These are phyloP conservation scores for Penicillium subrubescens DNA, from an alignment of 495 filamentous ascomycete species.

Conservation along the genomic window DNA sequence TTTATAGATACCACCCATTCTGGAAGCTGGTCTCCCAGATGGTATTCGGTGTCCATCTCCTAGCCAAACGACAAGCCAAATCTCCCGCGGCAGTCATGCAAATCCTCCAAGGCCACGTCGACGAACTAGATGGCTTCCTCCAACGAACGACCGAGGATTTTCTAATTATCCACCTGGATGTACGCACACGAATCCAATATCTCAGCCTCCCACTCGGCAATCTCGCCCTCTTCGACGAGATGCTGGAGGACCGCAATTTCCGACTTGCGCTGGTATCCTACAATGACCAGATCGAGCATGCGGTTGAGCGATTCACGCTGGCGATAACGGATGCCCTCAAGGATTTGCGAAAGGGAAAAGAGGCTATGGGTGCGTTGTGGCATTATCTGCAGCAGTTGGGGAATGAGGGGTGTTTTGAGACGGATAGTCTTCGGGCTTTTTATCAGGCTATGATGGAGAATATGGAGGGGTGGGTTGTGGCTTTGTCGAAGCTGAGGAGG, in stretches of 20 bases:
- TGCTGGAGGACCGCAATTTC: constrained; percentile 83
- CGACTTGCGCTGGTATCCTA: constrained; percentile 78
- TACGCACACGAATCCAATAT: constrained; percentile 71
- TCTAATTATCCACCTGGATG: constrained; percentile 73
- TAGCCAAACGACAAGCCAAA: constrained; percentile 83
- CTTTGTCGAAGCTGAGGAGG: constrained; percentile 65
- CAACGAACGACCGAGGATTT: constrained; percentile 86
- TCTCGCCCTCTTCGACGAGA: constrained; percentile 79
- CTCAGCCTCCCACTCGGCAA: constrained; percentile 85
- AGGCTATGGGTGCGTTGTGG: constrained; percentile 74
- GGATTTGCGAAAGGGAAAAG: constrained; percentile 77
- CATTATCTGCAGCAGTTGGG: constrained; percentile 68
- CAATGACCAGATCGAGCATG: constrained; percentile 89
- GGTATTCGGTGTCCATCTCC: constrained; percentile 86
- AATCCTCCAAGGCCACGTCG: constrained; percentile 89
- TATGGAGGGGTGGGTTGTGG: constrained; percentile 80
- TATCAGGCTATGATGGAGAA: constrained; percentile 82
- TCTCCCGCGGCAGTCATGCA: constrained; percentile 82
- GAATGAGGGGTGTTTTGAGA: constrained; percentile 52
- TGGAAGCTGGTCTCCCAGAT: constrained; percentile 92
- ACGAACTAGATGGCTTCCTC: constrained; percentile 90
- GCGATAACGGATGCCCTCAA: constrained; percentile 74
- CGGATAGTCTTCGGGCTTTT: constrained; percentile 58
- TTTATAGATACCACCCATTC: constrained; percentile 70
- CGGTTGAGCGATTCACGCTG: constrained; percentile 72